Conservation (phyloP, 2,329 filamentous ascomycete species). For the Aspergillus sp. region DNA sequence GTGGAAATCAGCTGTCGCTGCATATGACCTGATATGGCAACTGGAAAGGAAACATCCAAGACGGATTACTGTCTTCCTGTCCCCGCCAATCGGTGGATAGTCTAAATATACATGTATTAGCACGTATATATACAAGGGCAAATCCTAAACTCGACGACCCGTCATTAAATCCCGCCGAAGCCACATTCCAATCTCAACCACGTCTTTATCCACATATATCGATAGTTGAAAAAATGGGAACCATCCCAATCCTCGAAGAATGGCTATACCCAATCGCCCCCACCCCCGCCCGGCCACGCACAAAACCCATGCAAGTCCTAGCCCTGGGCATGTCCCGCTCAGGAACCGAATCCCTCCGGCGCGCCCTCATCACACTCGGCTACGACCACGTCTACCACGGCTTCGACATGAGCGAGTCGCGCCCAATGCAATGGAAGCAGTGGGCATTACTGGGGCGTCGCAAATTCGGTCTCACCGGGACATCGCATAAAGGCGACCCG, state of each 20-base stretch:
- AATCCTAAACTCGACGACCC: too few relatives aligned
- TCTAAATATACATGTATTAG: too few relatives aligned
- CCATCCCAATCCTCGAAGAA: not conserved
- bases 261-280: not conserved
- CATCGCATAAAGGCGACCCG: not conserved
- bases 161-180: too few relatives aligned
- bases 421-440: conserved; percentile 6
- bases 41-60: too few relatives aligned
- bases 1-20: too few relatives aligned
- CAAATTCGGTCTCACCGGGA: conserved; percentile 1
- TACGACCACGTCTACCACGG: conserved; percentile 27
- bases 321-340: conserved; percentile 27
- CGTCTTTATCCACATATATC: too few relatives aligned
- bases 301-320: conserved; percentile 22
- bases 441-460: conserved; percentile 4
- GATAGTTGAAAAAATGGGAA: not conserved
- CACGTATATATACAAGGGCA: too few relatives aligned
- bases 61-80: too few relatives aligned
- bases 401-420: conserved; percentile 13
- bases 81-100: too few relatives aligned
- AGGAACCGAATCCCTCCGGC: conserved; percentile 25
- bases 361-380: conserved; percentile 27
- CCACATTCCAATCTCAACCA: too few relatives aligned
- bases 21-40: too few relatives aligned
- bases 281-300: not conserved